Base-by-base conservation (phyloP, 495 filamentous ascomycete genomes). In the Penicillium steckii region DNA sequence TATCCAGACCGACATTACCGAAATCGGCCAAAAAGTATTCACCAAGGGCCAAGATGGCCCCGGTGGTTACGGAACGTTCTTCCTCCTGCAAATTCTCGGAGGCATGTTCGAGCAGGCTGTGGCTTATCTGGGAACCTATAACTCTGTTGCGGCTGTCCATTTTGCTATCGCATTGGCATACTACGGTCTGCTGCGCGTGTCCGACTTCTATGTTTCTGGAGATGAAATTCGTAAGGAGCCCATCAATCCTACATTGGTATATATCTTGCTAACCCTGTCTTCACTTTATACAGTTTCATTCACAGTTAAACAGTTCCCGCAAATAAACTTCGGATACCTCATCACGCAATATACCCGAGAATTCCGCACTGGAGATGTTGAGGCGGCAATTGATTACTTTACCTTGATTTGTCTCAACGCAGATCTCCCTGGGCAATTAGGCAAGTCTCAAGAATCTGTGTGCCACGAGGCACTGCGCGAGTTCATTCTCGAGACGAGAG, bases 101-200 rank as follows among this genome's bases (percentile, higher is more conserved):
- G 94, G 94, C 58, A 87, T 97, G 85, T 99, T 96, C 61, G 94
- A 99, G 74, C 87, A 92, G 61, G 94, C 93, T 9, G 81, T 97
- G 48, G 81, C 86, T 15, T 97, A 93, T 69, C 80, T 99, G 27
- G 96, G 94, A 60, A 81, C 85, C 18, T 90, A 91, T 72, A 85
- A 89, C 8, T 94, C 94, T 51, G 85, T 95, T 42, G 89, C 94
- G 57, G 93, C 91, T 10, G 89, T 96, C 33, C 94, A 99, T 72
- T 96, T 97, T 65, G 90, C 90, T 29, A 89, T 97, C 60, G 89
- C 85, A 2, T 76, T 97, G 22, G 83, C 83, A 48, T 97, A 88
- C 67, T 99, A 99, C 64, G 94, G 94, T 13, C 81, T 99, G 27
- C 71, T 99, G 45, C 85, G 94, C 6, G 86, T 94, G 8, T 83